These are phyloP conservation scores for Dendrobium catenatum DNA, from an alignment of 106 monocot genomes.

Conservation along the genomic window DNA sequence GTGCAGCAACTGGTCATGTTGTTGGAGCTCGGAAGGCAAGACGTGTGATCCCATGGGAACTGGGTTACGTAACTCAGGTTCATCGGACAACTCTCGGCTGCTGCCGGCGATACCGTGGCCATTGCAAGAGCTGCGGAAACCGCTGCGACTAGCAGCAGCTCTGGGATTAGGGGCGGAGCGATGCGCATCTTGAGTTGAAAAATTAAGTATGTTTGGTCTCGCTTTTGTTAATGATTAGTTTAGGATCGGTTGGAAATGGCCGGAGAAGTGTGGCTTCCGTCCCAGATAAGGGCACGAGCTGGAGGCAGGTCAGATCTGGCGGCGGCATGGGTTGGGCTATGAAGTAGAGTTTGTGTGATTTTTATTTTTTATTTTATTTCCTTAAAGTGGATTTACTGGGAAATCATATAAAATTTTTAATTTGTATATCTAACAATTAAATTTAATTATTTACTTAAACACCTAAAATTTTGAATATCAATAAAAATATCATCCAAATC, in stretches of 20 bases:
- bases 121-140: not conserved
- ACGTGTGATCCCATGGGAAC: conserved; percentile 60
- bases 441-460: too few relatives aligned
- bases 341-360: not conserved
- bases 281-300: not conserved
- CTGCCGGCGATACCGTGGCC: not conserved
- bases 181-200: not conserved
- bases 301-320: not conserved
- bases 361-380: too few relatives aligned
- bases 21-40: conserved; percentile 27
- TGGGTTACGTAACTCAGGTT: conserved; percentile 45
- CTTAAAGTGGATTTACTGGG: too few relatives aligned
- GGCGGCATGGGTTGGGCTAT: not conserved
- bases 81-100: conserved; percentile 43
- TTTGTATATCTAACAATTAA: too few relatives aligned
- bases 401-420: too few relatives aligned
- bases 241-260: not conserved
- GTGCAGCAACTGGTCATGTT: conserved; percentile 64
- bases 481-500: too few relatives aligned
- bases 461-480: too few relatives aligned
- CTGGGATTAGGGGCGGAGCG: not conserved
- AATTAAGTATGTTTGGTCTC: not conserved
- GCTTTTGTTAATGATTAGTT: not conserved
- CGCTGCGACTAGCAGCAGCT: not conserved
- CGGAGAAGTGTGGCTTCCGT: not conserved